Conservation (phyloP, 2,329 filamentous ascomycete species). For the Ophiostoma novo-ulmi region DNA sequence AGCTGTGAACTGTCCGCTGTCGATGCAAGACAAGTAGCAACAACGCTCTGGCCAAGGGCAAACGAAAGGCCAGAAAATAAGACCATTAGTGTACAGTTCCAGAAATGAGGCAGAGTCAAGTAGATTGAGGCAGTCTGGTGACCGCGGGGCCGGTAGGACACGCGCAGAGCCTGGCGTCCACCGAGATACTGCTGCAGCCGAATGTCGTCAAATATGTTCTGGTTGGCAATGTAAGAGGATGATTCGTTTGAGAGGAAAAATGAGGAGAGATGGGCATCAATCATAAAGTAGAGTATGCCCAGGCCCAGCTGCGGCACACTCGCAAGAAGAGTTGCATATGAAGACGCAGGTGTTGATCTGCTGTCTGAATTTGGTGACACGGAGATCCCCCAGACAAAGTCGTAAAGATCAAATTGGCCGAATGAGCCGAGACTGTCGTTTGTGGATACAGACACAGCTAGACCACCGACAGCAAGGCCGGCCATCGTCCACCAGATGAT, state of each 20-base stretch:
- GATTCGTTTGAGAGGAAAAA: constrained; percentile 50
- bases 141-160: constrained; percentile 42
- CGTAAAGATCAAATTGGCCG: constrained; percentile 38
- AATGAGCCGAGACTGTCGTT: constrained; percentile 37
- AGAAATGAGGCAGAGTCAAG: constrained; percentile 46
- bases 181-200: constrained; percentile 15
- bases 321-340: constrained; percentile 38
- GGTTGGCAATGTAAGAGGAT: constrained; percentile 34
- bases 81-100: constrained; percentile 42
- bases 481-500: constrained; percentile 39
- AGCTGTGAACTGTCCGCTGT: constrained; percentile 25
- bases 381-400: not conserved
- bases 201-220: constrained; percentile 4
- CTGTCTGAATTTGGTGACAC: constrained; percentile 25
- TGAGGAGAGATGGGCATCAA: constrained; percentile 44
- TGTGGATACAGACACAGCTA: constrained; percentile 36
- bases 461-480: constrained; percentile 38
- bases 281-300: constrained; percentile 43
- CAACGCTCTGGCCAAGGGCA: constrained; percentile 43
- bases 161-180: constrained; percentile 39
- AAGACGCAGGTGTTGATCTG: constrained; percentile 20
- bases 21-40: constrained; percentile 29
- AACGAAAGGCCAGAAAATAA: constrained; percentile 44
- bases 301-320: constrained; percentile 47
- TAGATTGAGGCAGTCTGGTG: constrained; percentile 45